These are phyloP conservation scores for Stephania cephalantha DNA, from an alignment of 164 flowering plant species.

Conservation along the genomic window DNA sequence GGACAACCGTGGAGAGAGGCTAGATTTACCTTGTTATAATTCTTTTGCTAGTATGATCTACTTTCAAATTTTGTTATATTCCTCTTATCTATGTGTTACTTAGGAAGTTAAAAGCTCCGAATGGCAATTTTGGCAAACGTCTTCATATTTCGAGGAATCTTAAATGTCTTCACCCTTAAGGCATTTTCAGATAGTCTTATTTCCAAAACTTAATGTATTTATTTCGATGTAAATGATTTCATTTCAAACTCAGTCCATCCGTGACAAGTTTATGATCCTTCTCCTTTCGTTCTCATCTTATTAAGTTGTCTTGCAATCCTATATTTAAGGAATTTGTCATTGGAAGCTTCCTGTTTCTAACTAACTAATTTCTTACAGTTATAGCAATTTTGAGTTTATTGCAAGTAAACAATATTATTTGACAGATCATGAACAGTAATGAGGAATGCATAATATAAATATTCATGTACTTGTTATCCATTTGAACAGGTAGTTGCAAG, in stretches of 20 bases:
- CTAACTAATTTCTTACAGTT: not conserved
- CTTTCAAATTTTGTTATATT: not conserved
- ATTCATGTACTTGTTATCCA: not conserved
- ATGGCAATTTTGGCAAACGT: not conserved
- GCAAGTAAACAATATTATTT: too few species aligned
- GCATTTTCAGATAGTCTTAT: too few species aligned
- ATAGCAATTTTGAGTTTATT: too few species aligned
- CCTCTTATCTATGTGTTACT: not conserved
- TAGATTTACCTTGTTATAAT: not conserved
- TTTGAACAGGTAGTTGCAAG: conserved; percentile 50
- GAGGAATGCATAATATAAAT: not conserved
- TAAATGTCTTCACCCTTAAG: too few species aligned
- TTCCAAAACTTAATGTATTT: too few species aligned
- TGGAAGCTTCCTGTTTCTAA: not conserved
- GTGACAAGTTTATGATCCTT: not conserved
- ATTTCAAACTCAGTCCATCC: not conserved
- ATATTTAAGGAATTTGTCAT: not conserved
- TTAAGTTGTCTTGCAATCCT: not conserved
- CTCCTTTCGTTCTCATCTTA: not conserved
- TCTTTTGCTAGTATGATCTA: not conserved
- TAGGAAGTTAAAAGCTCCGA: not conserved
- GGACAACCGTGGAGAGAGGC: not conserved
- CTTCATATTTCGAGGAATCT: too few species aligned
- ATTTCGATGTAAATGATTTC: not conserved
- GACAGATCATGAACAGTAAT: too few species aligned